Evolutionary conservation across 331 rosid genomes (phyloP).

Genomic region (Rosa hybrid): DNA sequence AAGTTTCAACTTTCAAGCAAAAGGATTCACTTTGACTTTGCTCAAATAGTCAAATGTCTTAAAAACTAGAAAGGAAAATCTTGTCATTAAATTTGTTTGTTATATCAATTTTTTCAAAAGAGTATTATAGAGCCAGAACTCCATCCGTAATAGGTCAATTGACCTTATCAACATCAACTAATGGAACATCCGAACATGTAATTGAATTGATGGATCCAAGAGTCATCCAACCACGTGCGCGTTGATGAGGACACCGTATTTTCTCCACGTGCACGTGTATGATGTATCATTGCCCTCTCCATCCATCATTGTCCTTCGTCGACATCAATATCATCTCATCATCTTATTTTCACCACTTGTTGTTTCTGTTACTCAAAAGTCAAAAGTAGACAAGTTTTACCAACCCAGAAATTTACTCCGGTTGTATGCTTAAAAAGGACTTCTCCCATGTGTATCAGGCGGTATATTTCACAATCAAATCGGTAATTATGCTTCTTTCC

Average conservation of each 20-base stretch:
- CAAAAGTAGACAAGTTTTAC: neutral
- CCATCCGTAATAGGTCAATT: neutral
- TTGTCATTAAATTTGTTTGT: neutral
- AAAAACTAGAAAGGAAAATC: neutral
- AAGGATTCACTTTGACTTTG: neutral
- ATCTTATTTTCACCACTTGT: neutral
- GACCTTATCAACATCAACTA: constrained; percentile 95
- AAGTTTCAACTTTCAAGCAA: neutral
- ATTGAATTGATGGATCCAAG: constrained; percentile 60
- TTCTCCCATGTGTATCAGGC: neutral
- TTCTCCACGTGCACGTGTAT: no score
- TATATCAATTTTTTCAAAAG: neutral
- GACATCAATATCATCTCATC: neutral
- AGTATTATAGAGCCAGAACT: neutral
- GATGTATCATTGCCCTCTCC: neutral
- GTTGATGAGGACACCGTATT: no score
- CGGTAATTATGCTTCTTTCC: neutral
- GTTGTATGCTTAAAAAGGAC: neutral
- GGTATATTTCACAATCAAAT: neutral
- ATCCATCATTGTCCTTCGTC: neutral
- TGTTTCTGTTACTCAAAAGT: neutral
- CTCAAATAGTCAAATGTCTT: no score
- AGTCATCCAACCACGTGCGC: no score
- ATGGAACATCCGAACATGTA: constrained; percentile 80
- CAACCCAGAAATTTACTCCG: neutral